Conservation (phyloP, 768 basidiomycete genomes). For the Porphyrellus cyaneotinctus region DNA sequence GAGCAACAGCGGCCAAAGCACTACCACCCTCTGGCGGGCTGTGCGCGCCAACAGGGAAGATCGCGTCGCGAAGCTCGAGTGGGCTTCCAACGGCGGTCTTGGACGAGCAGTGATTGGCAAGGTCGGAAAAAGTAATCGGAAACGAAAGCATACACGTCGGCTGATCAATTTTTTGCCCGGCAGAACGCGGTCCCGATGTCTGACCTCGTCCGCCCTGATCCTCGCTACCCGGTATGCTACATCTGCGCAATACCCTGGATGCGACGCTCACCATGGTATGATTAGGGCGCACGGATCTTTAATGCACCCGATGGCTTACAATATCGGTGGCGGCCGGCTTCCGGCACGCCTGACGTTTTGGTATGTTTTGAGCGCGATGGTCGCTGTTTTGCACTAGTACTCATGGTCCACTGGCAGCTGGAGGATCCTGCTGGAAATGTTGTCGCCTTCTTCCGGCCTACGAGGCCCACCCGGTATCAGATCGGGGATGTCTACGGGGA, state of each 20-base stretch:
- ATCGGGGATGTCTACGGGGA: constrained; percentile 86
- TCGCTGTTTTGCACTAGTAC: background rate
- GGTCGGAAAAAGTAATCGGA: constrained; percentile 38
- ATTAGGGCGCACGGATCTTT: constrained; percentile 63
- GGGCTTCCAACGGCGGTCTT: constrained; percentile 77
- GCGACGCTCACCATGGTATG: constrained; percentile 15
- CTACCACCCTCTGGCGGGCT: constrained; percentile 77
- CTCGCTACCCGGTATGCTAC: constrained; percentile 52
- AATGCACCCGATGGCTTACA: constrained; percentile 78
- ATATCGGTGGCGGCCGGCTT: constrained; percentile 77
- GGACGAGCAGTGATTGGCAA: constrained; percentile 85
- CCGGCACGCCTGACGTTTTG: constrained; percentile 53
- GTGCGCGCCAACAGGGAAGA: constrained; percentile 84
- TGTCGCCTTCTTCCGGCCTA: constrained; percentile 79
- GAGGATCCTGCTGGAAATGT: constrained; percentile 65
- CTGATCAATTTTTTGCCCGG: constrained; percentile 28
- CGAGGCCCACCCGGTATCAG: constrained; percentile 74
- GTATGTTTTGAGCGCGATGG: constrained; percentile 37
- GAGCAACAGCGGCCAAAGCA: constrained; percentile 57
- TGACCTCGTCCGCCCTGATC: constrained; percentile 73
- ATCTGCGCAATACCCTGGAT: constrained; percentile 8
- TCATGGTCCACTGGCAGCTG: constrained; percentile 43
- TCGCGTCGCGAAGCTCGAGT: constrained; percentile 83
- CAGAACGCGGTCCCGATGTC: constrained; percentile 79
- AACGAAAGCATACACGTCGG: constrained; percentile 11